Evolutionary conservation across 2,329 filamentous ascomycete species (phyloP).

Genomic region (Hirsutella rhossiliensis): DNA sequence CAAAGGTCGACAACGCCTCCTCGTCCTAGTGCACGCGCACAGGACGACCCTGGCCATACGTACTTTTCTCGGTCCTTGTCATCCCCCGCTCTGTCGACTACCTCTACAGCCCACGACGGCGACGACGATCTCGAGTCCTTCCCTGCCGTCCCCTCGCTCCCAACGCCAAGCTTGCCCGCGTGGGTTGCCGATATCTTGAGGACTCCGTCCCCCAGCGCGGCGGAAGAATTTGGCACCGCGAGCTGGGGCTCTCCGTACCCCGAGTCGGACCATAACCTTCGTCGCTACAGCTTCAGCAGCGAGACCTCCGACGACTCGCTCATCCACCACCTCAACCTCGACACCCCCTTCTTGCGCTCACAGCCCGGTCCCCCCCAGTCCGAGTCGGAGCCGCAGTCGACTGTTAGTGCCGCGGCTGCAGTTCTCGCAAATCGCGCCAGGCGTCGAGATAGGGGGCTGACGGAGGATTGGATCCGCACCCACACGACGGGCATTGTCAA

Average conservation of each 20-base stretch:
- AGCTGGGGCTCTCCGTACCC: constrained; percentile 92
- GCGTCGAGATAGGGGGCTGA: constrained; percentile 50
- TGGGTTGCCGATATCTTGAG: constrained; percentile 42
- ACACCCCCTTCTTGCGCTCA: constrained; percentile 50
- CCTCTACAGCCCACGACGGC: constrained; percentile 45
- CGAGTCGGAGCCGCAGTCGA: constrained; percentile 14
- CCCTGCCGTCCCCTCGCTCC: constrained; percentile 45
- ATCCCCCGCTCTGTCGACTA: constrained; percentile 49
- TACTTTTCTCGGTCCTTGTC: constrained; percentile 26
- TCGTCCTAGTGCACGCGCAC: constrained; percentile 50
- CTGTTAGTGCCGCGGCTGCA: constrained; percentile 43
- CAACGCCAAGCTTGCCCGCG: constrained; percentile 43
- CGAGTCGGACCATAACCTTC: constrained; percentile 42
- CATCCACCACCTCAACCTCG: constrained; percentile 48
- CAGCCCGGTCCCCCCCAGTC: constrained; percentile 30
- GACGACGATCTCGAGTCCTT: constrained; percentile 41
- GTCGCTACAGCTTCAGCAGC: constrained; percentile 42
- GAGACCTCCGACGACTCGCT: constrained; percentile 48
- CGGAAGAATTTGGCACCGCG: constrained; percentile 48
- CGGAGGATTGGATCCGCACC: constrained; percentile 77
- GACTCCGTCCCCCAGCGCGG: constrained; percentile 30
- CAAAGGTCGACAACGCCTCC: constrained; percentile 32
- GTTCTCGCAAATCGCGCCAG: constrained; percentile 52
- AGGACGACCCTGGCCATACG: constrained; percentile 36
- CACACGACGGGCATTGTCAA: constrained; percentile 62